phyloP scores from a whole-genome alignment of 2,329 filamentous ascomycete genomes.

The Phialophora expanda region DNA sequence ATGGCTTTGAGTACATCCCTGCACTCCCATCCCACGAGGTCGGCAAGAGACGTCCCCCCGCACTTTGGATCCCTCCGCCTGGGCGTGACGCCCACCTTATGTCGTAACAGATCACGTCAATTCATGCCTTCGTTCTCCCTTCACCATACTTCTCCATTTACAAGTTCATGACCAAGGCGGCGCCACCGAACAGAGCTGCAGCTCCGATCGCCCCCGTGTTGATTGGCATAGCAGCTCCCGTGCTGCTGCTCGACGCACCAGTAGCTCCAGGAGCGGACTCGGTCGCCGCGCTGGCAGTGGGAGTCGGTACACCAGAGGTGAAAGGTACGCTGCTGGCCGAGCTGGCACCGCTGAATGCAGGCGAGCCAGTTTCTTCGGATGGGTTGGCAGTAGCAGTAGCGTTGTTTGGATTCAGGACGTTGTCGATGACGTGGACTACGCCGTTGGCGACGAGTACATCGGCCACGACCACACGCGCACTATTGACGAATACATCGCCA shows the following conservation, averaged over 20 bases:
- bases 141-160: slow-evolving; percentile 7
- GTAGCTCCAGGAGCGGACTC: slow-evolving; percentile 18
- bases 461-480: slow-evolving; percentile 56
- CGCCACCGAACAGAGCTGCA: slow-evolving; percentile 37
- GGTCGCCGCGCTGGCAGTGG: slow-evolving; percentile 43
- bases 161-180: slow-evolving; percentile 29
- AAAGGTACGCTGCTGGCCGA: slow-evolving; percentile 58
- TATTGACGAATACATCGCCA: slow-evolving; percentile 56
- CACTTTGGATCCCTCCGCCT: neutral
- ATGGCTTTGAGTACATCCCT: neutral
- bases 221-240: slow-evolving; percentile 34
- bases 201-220: slow-evolving; percentile 39
- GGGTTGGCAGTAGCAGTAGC: slow-evolving; percentile 52
- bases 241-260: slow-evolving; percentile 17
- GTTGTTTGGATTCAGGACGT: slow-evolving; percentile 64
- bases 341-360: slow-evolving; percentile 62
- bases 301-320: slow-evolving; percentile 59
- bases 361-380: slow-evolving; percentile 52
- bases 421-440: slow-evolving; percentile 64
- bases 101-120: neutral
- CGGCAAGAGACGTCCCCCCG: neutral
- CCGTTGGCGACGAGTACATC: slow-evolving; percentile 61
- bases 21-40: neutral
- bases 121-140: neutral
- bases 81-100: neutral